A percentile compares a stretch with the other conserved stretches of the same genome.
These are phyloP conservation scores for Isatis lusitanica DNA, from an alignment of 441 rosid genomes.

Conservation along the genomic window DNA sequence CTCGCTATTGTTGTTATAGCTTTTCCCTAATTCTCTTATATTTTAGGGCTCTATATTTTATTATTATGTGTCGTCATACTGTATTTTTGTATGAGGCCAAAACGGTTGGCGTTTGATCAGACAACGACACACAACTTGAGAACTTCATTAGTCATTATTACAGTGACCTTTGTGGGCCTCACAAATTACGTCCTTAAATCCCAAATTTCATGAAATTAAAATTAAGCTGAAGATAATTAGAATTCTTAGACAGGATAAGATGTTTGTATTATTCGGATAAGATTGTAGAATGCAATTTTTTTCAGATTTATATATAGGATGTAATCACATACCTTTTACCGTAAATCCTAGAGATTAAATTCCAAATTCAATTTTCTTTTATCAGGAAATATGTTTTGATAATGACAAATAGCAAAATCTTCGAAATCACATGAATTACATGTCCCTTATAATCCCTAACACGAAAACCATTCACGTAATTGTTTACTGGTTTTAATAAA, in stretches of 20 bases:
- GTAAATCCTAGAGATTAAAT: not conserved
- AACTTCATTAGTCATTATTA: constrained; percentile 12
- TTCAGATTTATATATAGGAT: not conserved
- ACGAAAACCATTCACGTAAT: constrained; percentile 29
- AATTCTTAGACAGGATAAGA: not conserved
- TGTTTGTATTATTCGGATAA: not conserved
- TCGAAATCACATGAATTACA: constrained; percentile 27
- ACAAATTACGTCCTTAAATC: not conserved
- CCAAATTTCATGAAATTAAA: not conserved
- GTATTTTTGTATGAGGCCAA: not conserved
- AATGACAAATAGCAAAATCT: constrained; percentile 9
- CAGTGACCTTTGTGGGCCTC: constrained; percentile 13
- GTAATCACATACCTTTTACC: not conserved
- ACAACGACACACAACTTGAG: constrained; percentile 23
- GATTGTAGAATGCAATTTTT: not conserved
- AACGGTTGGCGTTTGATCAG: constrained; percentile 26
- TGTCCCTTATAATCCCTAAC: constrained; percentile 9
- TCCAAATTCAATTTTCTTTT: not conserved
- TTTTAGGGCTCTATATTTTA: too few relatives aligned
- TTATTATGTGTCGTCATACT: not conserved
- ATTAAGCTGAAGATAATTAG: not conserved
- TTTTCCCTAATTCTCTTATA: too few relatives aligned
- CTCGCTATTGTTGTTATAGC: not conserved
- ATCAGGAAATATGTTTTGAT: not conserved
- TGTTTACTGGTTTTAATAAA: not conserved